Evolutionary conservation across 164 flowering plant species (phyloP), one percentile per base, ranked within the genome.

Genomic region (Vitis cinerea): DNA sequence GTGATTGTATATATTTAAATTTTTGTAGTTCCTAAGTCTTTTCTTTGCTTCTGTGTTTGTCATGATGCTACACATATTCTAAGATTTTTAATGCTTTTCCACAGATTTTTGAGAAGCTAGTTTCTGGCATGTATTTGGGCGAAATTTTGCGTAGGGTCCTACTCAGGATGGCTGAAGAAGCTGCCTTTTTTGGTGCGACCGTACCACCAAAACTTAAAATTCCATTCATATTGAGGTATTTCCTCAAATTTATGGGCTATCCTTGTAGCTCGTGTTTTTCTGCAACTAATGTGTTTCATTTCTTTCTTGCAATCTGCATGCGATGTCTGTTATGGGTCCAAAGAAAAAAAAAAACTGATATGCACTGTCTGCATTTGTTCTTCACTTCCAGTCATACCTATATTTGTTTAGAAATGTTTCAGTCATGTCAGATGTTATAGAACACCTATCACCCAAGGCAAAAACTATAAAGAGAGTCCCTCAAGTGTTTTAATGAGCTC

Each of bases 61-160:
- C 27, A 23, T 19, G 15, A 23, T 60, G 30, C 30, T 11, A 6
- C 10, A 29, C 3, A 1, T 37, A n/a, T 73, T 61, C 31, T n/a
- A 58, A 37, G 44, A 37, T 37, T 37, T 37, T 37, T 37, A 37
- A 37, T 37, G 44, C 44, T 37, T 37, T 37, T 23, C 44, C 44
- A 27, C 88, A 90, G 98, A 88, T 90, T 58, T 89, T 83, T 79
- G 98, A 93, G 82, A 93, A 93, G 83, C 69, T 89, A 52, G 84
- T 83, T 56, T 93, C 98, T 69, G 97, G 98, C 37, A 88, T 93
- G 94, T 93, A 93, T 66, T 78, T 93, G 86, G 98, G 98, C 66
- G 97, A 93, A 27, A 87, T 93, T 71, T 83, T 89, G 9, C 90
- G 93, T 29, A 81, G 89, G 74, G 88, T 89, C 73, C 74, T 93